Base-by-base conservation (phyloP, 352 stramenopile genomes). In the Globisporangium emineosum region DNA sequence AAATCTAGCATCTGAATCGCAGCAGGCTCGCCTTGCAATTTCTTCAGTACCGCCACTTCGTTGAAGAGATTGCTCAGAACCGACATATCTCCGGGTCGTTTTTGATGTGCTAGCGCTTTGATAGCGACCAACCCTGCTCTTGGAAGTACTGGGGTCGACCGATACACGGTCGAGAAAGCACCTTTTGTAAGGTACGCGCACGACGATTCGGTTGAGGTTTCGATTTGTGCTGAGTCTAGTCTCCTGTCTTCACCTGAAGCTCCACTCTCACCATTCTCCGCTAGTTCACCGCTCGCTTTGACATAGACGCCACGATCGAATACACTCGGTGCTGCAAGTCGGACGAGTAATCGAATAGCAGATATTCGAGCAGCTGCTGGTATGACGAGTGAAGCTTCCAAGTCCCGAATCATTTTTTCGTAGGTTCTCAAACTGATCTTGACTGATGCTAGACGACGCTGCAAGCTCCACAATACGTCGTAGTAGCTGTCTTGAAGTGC, bases 1-100 rank as follows among this genome's bases (percentile, higher is more conserved):
- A 75, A 89, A 55, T 91, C 82, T 17, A 91, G 45, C 2, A 91
- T 55, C 57, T 89, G 79, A 12, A 76, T 79, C 19, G 78, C 78
- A 29, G 79, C 72, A 15, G 57, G 27, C 13, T 88, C 74, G n/a
- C 78, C 77, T 43, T 72, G 69, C 0, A 91, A 67, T 17, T 68
- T 71, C 25, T 78, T 71, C 7, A 91, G 72, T 23, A 88, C 77
- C 0, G 57, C 53, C 8, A 91, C 60, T 67, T 91, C 82, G 57
- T 83, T 81, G 55, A 77, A 89, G 5, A 88, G 15, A 7, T 79
- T 68, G 7, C 57, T 72, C 1, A 84, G 47, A 15, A 83, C 64
- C 19, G 73, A 88, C 29, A 78, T 43, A 6, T 86, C 74, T 0
- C 79, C 79, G 7, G 68, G 60, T 52, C 69, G 68, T 30, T 67